Base-by-base conservation (phyloP, 2,329 filamentous ascomycete genomes). In the Diaporthe vaccinii region DNA sequence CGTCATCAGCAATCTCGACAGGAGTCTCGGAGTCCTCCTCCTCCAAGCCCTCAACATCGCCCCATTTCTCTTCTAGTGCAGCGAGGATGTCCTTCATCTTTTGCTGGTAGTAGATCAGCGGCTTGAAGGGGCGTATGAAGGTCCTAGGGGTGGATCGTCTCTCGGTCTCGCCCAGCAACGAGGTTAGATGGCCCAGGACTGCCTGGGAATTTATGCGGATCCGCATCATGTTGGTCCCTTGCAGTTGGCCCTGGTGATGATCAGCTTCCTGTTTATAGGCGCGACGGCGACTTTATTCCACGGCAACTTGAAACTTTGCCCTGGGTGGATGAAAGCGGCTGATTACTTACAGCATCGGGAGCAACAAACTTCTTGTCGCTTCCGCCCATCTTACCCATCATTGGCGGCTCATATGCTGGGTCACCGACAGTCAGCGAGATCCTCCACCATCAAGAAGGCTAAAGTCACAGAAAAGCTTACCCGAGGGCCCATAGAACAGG, bases 21-120 rank as follows among this genome's bases (percentile, higher is more conserved):
- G 62, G 20, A 25, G 28, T 25, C 44, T 51, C 44, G 22, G 44
- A 36, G 44, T 51, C 14, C 20, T 93, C 62, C 20, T 67, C 62
- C 44, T 67, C 62, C 44, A 67, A 51, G 28, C 44, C 62, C 44
- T 67, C 62, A 67, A 67, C 62, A 51, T 67, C 62, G 44, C 44
- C 44, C 62, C 62, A 67, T 36, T 67, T 67, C 31, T 67, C 62
- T 12, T 67, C 62, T 6, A 67, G 62, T 4, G 62, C 44, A 51
- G 10, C 44, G 44, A 67, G 51, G 15, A 67, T 17, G 44, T 67
- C 62, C 31, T 51, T 67, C 62, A 67, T 67, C 44, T 67, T 67
- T 67, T 67, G 44, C 12, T 67, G 62, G 20, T 67, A 67, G 31
- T 67, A 67, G 20, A 67, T 51, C 44, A 67, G 14, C 15, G 62